phyloP scores from a whole-genome alignment of 2,329 filamentous ascomycete genomes.

The Colletotrichum sp. region DNA sequence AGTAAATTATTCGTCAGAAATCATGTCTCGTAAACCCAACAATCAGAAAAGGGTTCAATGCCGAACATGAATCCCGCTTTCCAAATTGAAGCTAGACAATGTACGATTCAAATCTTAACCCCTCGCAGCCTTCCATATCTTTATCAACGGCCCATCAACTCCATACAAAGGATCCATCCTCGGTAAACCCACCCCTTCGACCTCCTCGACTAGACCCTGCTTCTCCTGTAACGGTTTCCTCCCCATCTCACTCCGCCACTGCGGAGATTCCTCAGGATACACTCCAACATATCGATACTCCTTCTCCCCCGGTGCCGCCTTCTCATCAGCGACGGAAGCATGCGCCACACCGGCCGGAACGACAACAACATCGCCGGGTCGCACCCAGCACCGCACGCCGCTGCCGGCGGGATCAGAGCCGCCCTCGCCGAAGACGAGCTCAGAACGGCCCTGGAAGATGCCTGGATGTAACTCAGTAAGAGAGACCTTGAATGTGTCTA shows the following conservation, averaged over 20 bases:
- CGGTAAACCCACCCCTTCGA: neutral
- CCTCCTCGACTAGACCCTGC: neutral
- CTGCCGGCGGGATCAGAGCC: conserved; percentile 2
- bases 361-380: conserved; percentile 24
- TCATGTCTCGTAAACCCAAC: neutral
- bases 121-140: neutral
- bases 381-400: conserved; percentile 21
- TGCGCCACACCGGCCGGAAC: conserved; percentile 26
- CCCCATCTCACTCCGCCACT: neutral
- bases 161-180: conserved; percentile 3
- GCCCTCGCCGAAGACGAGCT: conserved; percentile 23
- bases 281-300: conserved; percentile 28
- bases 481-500: fast-evolving
- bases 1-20: neutral
- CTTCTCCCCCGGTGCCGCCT: neutral
- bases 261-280: conserved; percentile 19
- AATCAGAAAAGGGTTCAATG: neutral
- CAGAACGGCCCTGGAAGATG: conserved; percentile 26
- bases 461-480: neutral
- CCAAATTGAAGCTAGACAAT: neutral
- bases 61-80: neutral
- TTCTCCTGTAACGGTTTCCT: neutral
- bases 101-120: neutral
- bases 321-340: neutral
- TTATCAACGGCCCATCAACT: neutral